phyloP scores from a whole-genome alignment of 371 early-diverging fungal species.

The Mucor indicus region DNA sequence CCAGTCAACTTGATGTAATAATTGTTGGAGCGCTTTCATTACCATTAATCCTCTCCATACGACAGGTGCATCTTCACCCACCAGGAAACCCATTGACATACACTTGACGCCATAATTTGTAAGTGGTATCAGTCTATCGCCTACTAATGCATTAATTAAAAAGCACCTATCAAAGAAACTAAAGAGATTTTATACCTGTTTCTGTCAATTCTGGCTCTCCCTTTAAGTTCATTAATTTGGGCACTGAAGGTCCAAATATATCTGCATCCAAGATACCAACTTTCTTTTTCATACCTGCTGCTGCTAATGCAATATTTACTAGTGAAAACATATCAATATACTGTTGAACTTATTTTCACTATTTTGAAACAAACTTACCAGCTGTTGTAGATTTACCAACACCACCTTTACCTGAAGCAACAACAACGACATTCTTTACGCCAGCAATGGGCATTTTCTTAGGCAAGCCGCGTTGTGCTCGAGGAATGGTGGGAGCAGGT shows the following conservation, averaged over 20 bases:
- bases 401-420: conserved; percentile 88
- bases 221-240: conserved; percentile 78
- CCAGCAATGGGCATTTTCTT: conserved; percentile 62
- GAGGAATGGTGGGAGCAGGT: conserved; percentile 50
- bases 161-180: no score
- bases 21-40: conserved; percentile 90
- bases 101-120: conserved; percentile 82
- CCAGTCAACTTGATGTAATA: conserved; percentile 87
- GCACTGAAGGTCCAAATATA: conserved; percentile 89
- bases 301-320: conserved; percentile 81
- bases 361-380: conserved; percentile 41
- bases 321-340: neutral
- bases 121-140: conserved; percentile 65
- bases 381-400: conserved; percentile 89
- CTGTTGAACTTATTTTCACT: neutral
- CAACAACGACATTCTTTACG: conserved; percentile 74
- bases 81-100: conserved; percentile 92
- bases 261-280: conserved; percentile 91
- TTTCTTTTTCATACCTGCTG: conserved; percentile 55
- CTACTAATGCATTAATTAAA: conserved; percentile 24
- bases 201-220: conserved; percentile 69
- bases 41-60: conserved; percentile 95
- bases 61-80: conserved; percentile 73
- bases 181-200: conserved; percentile 50
- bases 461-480: conserved; percentile 67